Conservation (phyloP, 352 stramenopile species). For the Pythium chondricola region DNA sequence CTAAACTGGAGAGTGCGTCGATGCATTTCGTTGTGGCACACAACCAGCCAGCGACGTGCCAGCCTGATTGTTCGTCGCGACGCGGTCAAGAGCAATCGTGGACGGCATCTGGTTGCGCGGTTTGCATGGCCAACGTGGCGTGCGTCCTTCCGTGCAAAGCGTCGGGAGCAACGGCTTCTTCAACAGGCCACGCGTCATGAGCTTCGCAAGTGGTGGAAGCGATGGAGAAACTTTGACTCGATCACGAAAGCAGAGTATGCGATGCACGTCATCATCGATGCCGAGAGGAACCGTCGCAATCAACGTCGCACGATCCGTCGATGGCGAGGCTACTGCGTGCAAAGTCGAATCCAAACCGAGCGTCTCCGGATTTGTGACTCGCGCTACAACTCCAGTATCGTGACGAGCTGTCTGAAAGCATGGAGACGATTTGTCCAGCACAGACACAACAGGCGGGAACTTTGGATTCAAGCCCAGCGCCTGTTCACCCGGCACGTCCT, state of each 20-base stretch:
- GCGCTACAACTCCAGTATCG: neutral
- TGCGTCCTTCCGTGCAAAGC: constrained; percentile 1
- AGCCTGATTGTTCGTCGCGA: neutral
- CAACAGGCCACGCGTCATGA: neutral
- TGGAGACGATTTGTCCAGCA: neutral
- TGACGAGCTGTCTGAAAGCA: neutral
- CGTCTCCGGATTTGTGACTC: neutral
- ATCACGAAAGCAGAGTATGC: neutral
- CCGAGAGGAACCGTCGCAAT: neutral
- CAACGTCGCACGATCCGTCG: neutral
- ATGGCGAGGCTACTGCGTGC: neutral
- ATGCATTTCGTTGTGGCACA: neutral
- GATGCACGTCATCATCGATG: constrained; percentile 4
- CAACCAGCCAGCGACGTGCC: neutral
- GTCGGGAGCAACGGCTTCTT: neutral
- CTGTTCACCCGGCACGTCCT: neutral
- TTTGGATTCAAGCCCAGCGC: neutral
- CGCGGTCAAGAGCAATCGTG: neutral
- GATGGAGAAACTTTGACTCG: constrained; percentile 2
- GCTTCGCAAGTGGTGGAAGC: constrained; percentile 10
- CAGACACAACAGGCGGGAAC: neutral
- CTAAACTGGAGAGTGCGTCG: constrained; percentile 6
- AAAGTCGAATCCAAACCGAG: neutral
- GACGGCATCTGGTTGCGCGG: neutral
- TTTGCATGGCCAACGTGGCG: constrained; percentile 9